Percentiles rank a stretch among this genome's conserved stretches.
Conservation (phyloP, 1,284 basidiomycete genomes). For the Volvariella volvacea region DNA sequence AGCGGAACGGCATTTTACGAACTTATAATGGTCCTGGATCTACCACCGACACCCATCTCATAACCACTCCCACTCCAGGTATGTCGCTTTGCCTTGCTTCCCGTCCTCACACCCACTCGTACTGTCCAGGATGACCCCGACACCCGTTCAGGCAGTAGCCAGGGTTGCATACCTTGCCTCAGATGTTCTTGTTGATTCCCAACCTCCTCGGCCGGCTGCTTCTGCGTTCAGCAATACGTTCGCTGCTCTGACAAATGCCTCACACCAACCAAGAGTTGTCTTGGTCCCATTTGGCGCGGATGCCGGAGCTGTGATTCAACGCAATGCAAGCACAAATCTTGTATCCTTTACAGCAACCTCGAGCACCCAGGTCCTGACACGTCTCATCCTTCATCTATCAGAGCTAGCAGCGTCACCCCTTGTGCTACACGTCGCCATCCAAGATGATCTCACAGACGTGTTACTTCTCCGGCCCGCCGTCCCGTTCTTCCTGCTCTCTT, state of each 20-base stretch:
- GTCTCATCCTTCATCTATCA: constrained; percentile 51
- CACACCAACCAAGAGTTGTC: constrained; percentile 31
- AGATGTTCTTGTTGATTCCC: constrained; percentile 56
- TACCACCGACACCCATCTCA: constrained; percentile 6
- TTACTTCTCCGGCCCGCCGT: constrained; percentile 52
- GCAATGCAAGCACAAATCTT: constrained; percentile 32
- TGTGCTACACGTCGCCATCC: constrained; percentile 51
- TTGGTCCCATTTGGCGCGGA: constrained; percentile 55
- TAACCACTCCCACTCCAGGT: constrained; percentile 5
- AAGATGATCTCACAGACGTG: constrained; percentile 48
- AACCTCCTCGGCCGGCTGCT: constrained; percentile 28
- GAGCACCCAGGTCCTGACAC: constrained; percentile 38
- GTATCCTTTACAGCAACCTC: constrained; percentile 46
- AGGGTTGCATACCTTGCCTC: constrained; percentile 66
- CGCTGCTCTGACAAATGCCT: constrained; percentile 20
- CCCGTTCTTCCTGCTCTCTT: constrained; percentile 58
- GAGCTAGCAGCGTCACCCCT: constrained; percentile 48
- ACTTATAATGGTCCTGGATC: constrained; percentile 9
- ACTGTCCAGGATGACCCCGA: constrained; percentile 11
- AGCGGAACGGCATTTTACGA: too few relatives aligned
- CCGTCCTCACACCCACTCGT: constrained; percentile 6
- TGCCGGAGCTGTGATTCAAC: constrained; percentile 45
- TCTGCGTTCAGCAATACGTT: constrained; percentile 30
- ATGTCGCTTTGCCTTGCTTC: constrained; percentile 9
- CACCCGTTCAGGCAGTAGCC: constrained; percentile 41